Evolutionary conservation across 192 early-diverging fungal species (phyloP).

Genomic region (Entophlyctis luteolus): DNA sequence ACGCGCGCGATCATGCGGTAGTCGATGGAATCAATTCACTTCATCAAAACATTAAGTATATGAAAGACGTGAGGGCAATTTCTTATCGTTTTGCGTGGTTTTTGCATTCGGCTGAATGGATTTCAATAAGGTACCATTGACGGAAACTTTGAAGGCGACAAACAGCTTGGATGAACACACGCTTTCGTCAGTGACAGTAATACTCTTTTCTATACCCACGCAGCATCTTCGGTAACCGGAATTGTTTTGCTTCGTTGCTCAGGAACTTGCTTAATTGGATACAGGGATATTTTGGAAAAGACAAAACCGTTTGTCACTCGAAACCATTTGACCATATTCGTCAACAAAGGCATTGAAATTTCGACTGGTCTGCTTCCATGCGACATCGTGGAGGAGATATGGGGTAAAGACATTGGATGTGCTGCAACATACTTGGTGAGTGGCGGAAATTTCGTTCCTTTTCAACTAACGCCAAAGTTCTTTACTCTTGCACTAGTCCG

Average conservation of each 20-base stretch:
- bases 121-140: conserved; percentile 10
- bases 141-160: conserved; percentile 35
- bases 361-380: conserved; percentile 33
- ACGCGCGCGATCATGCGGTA: conserved; percentile 36
- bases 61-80: conserved; percentile 26
- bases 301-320: conserved; percentile 34
- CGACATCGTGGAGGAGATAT: conserved; percentile 42
- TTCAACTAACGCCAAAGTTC: neutral
- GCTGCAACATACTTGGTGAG: conserved; percentile 36
- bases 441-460: neutral
- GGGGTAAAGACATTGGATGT: conserved; percentile 34
- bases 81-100: neutral
- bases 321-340: conserved; percentile 48
- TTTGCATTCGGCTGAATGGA: neutral
- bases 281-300: conserved; percentile 30
- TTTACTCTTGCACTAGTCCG: conserved; percentile 13
- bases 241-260: neutral
- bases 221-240: conserved; percentile 41
- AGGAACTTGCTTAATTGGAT: conserved; percentile 2
- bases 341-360: conserved; percentile 56
- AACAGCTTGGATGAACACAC: conserved; percentile 18
- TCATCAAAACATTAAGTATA: conserved; percentile 44
- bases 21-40: conserved; percentile 40
- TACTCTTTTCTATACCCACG: conserved; percentile 50
- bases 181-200: conserved; percentile 32